A percentile compares a stretch with the other conserved stretches of the same genome.
phyloP scores from a whole-genome alignment of 306 rosid genomes.

The Citrullus colocynthis region DNA sequence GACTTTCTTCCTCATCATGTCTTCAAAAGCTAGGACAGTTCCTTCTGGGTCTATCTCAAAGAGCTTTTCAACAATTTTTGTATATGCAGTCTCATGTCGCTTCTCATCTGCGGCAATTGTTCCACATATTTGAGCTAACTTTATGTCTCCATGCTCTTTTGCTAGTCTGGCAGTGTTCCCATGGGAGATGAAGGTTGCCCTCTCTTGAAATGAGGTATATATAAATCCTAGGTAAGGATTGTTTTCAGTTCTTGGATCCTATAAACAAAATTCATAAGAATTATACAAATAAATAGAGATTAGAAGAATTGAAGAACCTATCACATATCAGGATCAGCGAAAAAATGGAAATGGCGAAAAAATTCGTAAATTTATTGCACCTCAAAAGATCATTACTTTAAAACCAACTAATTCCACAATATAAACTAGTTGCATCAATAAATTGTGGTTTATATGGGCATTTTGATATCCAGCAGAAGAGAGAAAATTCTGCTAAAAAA shows the following conservation, averaged over 20 bases:
- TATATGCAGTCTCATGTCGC: conserved; percentile 90
- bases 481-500: not conserved
- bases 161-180: conserved; percentile 97
- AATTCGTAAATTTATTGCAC: not conserved
- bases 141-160: conserved; percentile 65
- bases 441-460: not conserved
- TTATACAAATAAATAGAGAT: not conserved
- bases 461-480: not conserved
- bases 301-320: not conserved
- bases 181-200: conserved; percentile 86
- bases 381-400: not conserved
- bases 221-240: conserved; percentile 85
- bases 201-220: conserved; percentile 85
- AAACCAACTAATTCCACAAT: not conserved
- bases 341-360: not conserved
- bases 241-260: conserved; percentile 90
- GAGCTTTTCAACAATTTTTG: conserved; percentile 76
- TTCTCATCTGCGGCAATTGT: conserved; percentile 80
- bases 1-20: conserved; percentile 91
- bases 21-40: conserved; percentile 61
- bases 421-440: not conserved
- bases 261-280: not conserved
- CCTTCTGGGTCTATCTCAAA: conserved; percentile 81
- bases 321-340: not conserved
- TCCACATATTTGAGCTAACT: conserved; percentile 85